Evolutionary conservation across 345 rosid species (phyloP).

Genomic region (Arabidopsis thaliana): DNA sequence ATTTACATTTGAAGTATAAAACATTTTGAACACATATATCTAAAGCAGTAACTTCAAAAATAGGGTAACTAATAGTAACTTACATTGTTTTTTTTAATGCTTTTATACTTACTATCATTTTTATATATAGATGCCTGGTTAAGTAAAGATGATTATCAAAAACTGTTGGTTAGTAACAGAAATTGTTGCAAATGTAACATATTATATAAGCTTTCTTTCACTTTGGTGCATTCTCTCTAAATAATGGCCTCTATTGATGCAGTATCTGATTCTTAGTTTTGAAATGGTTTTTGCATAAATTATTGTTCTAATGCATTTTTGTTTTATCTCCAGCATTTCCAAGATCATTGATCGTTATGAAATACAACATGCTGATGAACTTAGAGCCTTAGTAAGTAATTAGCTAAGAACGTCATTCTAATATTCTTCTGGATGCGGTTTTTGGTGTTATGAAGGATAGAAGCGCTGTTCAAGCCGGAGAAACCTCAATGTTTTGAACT

Average conservation of each 20-base stretch:
- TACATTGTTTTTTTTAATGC: neutral
- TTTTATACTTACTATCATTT: neutral
- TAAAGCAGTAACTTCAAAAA: neutral
- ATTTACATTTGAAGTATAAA: neutral
- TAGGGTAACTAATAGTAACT: neutral
- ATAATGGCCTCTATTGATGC: neutral
- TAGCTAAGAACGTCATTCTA: conserved; percentile 9
- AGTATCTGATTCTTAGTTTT: neutral
- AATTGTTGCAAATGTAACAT: neutral
- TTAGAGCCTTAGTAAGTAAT: conserved; percentile 29
- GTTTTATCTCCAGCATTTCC: conserved; percentile 33
- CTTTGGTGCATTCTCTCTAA: neutral
- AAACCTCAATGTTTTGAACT: neutral
- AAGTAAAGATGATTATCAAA: neutral
- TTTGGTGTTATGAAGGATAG: conserved; percentile 1
- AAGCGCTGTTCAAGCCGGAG: neutral
- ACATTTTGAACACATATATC: too few species aligned
- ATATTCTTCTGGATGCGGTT: neutral
- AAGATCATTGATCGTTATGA: conserved; percentile 28
- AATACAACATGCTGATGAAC: conserved; percentile 31
- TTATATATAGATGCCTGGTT: neutral
- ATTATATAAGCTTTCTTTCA: neutral
- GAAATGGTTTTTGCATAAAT: neutral
- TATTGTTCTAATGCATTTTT: conserved; percentile 7
- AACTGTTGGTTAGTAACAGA: neutral